Base-by-base conservation (phyloP, 805 yeast genomes). In the Kluyveromyces siamensis region DNA sequence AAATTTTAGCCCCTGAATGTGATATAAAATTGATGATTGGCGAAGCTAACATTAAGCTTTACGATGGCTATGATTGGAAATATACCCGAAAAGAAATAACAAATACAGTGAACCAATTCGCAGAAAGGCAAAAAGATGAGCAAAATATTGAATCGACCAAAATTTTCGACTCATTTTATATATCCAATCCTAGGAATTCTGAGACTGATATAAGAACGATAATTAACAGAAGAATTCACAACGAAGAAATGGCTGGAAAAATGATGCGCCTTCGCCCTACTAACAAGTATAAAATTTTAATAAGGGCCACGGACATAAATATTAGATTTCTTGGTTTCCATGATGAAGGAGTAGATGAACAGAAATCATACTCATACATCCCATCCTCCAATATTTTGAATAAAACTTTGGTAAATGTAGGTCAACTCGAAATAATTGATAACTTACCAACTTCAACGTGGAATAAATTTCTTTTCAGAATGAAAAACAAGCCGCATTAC, bases 51-150 rank as follows among this genome's bases (percentile, higher is more conserved):
- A 57, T 84, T 2, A 76, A 72, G 45, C 66, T 91, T 17, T 81
- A 77, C 62, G 99, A 93, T 68, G 99, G 99, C 0, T 93, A 83
- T 60, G 98, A 93, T 57, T 89, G 97, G 95, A 76, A 76, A 48
- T 77, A 79, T 40, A 88, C 98, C 0, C 74, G 95, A 49, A 72
- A 71, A 21, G 72, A 81, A 0, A 82, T 93, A 27, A 69, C 72
- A 10, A 76, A 74, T n/a, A 84, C 87, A 0, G 81, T 90, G 0
- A 76, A 75, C 47, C 67, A 76, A 10, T 76, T 87, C 8, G 88
- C 83, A 54, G 44, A 55, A 40, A 57, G 58, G 16, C 37, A 16
- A 48, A 45, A n/a, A 46, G 44, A 21, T 8, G 52, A 44, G 16
- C 35, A 36, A 40, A 51, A 50, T 36, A 44, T 39, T 33, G 18